Conservation (phyloP, 768 basidiomycete species). For the Termitomyces sp. region DNA sequence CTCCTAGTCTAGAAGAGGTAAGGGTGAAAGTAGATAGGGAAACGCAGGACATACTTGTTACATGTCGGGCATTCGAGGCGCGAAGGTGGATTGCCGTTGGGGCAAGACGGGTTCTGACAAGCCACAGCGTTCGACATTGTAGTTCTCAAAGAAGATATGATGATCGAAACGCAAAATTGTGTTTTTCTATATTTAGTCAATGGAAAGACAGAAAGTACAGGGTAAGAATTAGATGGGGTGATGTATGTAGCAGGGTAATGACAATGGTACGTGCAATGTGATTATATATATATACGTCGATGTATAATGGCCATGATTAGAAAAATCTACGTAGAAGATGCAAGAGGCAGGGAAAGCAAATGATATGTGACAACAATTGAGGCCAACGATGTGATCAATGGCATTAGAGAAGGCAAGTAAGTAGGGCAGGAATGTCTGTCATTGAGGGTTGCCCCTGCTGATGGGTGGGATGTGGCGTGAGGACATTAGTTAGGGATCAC, state of each 20-base stretch:
- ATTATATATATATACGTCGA: slow-evolving; percentile 23
- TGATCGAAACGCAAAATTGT: slow-evolving; percentile 13
- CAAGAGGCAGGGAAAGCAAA: slow-evolving; percentile 28
- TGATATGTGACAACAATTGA: slow-evolving; percentile 27
- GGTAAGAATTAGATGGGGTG: slow-evolving; percentile 13
- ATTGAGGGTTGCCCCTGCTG: slow-evolving; percentile 5
- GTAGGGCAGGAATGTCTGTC: slow-evolving; percentile 14
- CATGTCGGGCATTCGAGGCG: slow-evolving; percentile 92
- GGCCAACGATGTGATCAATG: slow-evolving; percentile 41
- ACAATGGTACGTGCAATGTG: slow-evolving; percentile 22
- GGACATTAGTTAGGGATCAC: slow-evolving; percentile 38
- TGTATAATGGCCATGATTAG: slow-evolving; percentile 23
- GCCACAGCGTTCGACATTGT: slow-evolving; percentile 23
- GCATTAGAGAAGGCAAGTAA: slow-evolving; percentile 19
- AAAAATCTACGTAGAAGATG: slow-evolving; percentile 19
- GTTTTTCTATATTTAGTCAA: slow-evolving; percentile 14
- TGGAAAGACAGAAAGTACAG: neutral
- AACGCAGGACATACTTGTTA: slow-evolving; percentile 63
- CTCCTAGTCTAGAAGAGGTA: slow-evolving; percentile 57
- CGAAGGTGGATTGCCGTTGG: slow-evolving; percentile 82
- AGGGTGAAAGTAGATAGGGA: slow-evolving; percentile 13
- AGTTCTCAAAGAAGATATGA: slow-evolving; percentile 7
- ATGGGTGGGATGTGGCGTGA: neutral
- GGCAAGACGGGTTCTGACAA: slow-evolving; percentile 72
- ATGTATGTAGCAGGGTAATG: slow-evolving; percentile 12